Evolutionary conservation across 257 asterid species (phyloP), one percentile per base, ranked within the genome.

Genomic region (Ilex asprella): DNA sequence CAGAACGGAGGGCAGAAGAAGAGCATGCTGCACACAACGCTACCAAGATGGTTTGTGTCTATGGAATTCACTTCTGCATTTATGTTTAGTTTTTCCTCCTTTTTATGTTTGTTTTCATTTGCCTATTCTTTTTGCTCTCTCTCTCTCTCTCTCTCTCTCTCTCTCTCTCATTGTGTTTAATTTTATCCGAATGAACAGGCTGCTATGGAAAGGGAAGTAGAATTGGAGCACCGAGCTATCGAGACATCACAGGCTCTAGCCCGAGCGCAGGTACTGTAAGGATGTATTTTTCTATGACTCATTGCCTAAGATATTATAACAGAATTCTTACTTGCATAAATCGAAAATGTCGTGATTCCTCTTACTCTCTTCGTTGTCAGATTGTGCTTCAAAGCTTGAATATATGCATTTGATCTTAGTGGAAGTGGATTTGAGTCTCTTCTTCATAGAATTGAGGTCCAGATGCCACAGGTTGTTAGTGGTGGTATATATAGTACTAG

Each of bases 131-230:
- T 5, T 15, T 15, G 27, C 0, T 53, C n/a, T 30, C 55, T 73
- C 52, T 13, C 55, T 59, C 69, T 55, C 59, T 59, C 69, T 55
- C 59, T 59, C 69, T 55, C 59, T n/a, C 0, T 53, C n/a, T 30
- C 55, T 73, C 52, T 13, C 55, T 59, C 69, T 55, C 59, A 46
- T 53, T 46, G 69, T 56, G 65, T 30, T 79, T 70, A 67, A 66
- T 62, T 62, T 60, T 63, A 61, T 76, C 64, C 75, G 47, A 47
- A 72, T 59, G 30, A 64, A 68, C 69, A 93, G 99, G 91, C 97
- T 60, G 84, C 89, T 75, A 87, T 94, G 87, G 99, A 87, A 80
- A 87, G 97, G 83, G 99, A 90, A 79, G 97, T 87, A 47, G 99
- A 93, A 69, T 68, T 93, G 82, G 97, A 90, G 81, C 99, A 87